Base-by-base conservation (phyloP, 192 early-diverging fungal genomes). In the Mortierella claussenii region DNA sequence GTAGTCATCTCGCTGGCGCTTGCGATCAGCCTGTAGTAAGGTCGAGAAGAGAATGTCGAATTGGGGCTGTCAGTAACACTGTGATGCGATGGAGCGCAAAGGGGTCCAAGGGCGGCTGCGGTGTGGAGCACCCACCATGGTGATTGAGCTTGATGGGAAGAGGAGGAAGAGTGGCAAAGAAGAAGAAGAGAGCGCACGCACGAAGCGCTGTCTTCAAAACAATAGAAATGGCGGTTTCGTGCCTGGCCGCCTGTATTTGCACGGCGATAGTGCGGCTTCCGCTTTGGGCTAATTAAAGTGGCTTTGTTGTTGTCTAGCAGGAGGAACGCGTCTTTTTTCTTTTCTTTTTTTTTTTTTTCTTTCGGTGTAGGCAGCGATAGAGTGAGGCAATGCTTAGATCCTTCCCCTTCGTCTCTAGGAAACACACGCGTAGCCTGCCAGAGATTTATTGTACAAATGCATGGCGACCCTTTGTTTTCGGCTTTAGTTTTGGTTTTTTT, bases 1-100 rank as follows among this genome's bases (percentile, higher is more conserved):
- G 28, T 57, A 53, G 75, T 69, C 69, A 75, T 87, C 83, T 78
- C 86, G 81, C 79, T 81, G 81, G 60, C 86, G 80, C 65, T 87
- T 87, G 60, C 82, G 81, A 61, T 84, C 70, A 65, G 70, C 70
- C 70, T 75, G 65, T 3, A n/a, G 7, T 13, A n/a, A 28, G 8
- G 52, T 21, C n/a, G 27, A 24, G 4, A 46, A 26, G n/a, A 28
- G 12, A 15, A 59, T 31, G 28, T 20, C 21, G 23, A 13, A 31
- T n/a, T n/a, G n/a, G n/a, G n/a, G n/a, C n/a, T n/a, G n/a, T n/a
- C n/a, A n/a, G n/a, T n/a, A n/a, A n/a, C n/a, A n/a, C n/a, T n/a
- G n/a, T n/a, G n/a, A n/a, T n/a, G n/a, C n/a, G n/a, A n/a, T n/a
- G n/a, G n/a, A n/a, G n/a, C n/a, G n/a, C n/a, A n/a, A n/a, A n/a